Evolutionary conservation across 345 rosid genomes (phyloP).

Genomic region (Eucalyptus marginata): DNA sequence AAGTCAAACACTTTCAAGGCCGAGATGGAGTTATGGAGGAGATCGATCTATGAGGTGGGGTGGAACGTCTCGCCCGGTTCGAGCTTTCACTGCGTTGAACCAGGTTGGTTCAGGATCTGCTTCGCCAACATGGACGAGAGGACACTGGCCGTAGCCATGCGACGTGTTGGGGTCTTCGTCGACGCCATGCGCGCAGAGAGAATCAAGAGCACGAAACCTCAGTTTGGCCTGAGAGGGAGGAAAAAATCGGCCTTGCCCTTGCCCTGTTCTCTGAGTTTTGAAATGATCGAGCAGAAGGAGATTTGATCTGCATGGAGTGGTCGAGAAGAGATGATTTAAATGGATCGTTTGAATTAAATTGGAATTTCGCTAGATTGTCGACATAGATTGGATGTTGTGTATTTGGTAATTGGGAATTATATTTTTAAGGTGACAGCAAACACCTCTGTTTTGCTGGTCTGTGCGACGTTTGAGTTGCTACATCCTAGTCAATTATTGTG

Average conservation of each 20-base stretch:
- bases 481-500: background rate
- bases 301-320: background rate
- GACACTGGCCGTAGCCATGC: constrained; percentile 36
- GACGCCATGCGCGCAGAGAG: background rate
- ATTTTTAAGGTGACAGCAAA: background rate
- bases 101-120: constrained; percentile 89
- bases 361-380: background rate
- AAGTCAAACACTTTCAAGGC: constrained; percentile 44
- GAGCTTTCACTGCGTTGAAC: constrained; percentile 76
- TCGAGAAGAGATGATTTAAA: background rate
- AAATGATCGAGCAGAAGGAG: background rate
- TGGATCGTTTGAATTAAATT: background rate
- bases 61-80: constrained; percentile 78
- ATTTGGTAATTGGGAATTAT: background rate
- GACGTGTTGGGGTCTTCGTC: constrained; percentile 28
- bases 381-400: background rate
- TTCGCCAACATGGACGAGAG: constrained; percentile 52
- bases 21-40: constrained; percentile 60
- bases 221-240: background rate
- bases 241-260: background rate
- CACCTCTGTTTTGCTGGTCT: background rate
- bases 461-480: background rate
- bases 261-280: background rate
- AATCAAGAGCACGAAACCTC: background rate
- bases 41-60: constrained; percentile 47